Evolutionary conservation across 2,329 filamentous ascomycete genomes (phyloP), one percentile per base, ranked within the genome.

Genomic region (Monilinia aucupariae): DNA sequence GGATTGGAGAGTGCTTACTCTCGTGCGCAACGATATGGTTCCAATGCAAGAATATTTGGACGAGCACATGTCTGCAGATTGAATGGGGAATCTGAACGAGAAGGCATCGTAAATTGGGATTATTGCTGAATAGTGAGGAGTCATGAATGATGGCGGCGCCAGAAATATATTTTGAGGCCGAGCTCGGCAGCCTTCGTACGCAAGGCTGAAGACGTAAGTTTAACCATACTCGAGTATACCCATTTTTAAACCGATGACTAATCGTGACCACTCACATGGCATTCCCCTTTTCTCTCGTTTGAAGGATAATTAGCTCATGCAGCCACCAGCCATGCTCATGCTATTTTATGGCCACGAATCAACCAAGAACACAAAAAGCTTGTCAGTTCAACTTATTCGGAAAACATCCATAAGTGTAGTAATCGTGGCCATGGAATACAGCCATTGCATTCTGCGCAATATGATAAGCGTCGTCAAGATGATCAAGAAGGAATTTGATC

Each of bases 21-120:
- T 82, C 90, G 79, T 34, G 90, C 90, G 74, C 90, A 93, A 64
- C 90, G 86, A 73, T 93, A 93, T 47, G 90, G 90, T 72, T 91
- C 82, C 54, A 93, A 79, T 66, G 86, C 81, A 68, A 92, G 77
- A 65, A 93, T 92, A 75, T 92, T 93, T 50, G 87, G 82, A 69
- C 90, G 83, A 48, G 88, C 89, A 73, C 89, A 92, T 66, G 83
- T 88, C 70, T 88, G 78, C 59, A 93, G 78, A 73, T 91, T 84
- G 75, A 92, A 92, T 39, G 86, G 79, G 41, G 84, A 81, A 80
- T 67, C 71, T 69, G n/a, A 5, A 58, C 66, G 74, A 56, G 68
- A 58, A 54, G 75, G 58, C 70, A 73, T 72, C 60, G 64, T 67
- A 53, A 17, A 5, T 22, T 41, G 27, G 48, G 25, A 10, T 58